Base-by-base conservation (phyloP, 2,329 filamentous ascomycete species). In the Hypoxylon sp. region DNA sequence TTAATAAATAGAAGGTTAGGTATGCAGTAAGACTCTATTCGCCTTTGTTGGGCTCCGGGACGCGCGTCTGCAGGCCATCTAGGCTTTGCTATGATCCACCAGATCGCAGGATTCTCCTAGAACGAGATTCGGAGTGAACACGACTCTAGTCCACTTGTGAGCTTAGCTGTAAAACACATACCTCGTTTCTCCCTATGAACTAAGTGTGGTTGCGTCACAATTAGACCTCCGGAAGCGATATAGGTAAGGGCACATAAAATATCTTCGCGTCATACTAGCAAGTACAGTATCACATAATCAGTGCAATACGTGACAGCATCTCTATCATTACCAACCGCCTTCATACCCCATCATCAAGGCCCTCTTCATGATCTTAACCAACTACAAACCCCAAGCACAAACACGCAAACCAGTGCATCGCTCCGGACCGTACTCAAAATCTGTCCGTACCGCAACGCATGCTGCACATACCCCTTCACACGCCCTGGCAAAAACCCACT, bases 341-440 rank as follows among this genome's bases (percentile, higher is more conserved):
- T 30, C 53, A 38, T 30, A 10, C n/a, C 36, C 19, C 36, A 10
- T 21, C 50, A 23, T 17, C 25, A 10, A 2, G 11, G 11, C 14
- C 51, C 19, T 1, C 21, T 52, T 72, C 61, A 76, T 43, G 74
- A 71, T 67, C 80, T 79, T 68, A 79, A 60, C 85, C 86, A 88
- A 38, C 81, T 79, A 67, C 81, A 84, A 9, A 85, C 82, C 11
- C 91, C 92, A 68, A 95, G 78, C 56, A 94, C 90, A 79, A 94
- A 95, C 7, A 94, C 86, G 65, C 91, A 89, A 1, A 91, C 87
- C 82, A 94, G 83, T n/a, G 92, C 89, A 78, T 95, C 92, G 32
- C 85, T 85, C 75, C 90, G 86, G 23, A 94, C 87, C 3, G 91
- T 93, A 59, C 85, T 87, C 71, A 91, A 91, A 60, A 94, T 92